Conservation (phyloP, 768 basidiomycete genomes). For the Tricholoma bakamatsutake region DNA sequence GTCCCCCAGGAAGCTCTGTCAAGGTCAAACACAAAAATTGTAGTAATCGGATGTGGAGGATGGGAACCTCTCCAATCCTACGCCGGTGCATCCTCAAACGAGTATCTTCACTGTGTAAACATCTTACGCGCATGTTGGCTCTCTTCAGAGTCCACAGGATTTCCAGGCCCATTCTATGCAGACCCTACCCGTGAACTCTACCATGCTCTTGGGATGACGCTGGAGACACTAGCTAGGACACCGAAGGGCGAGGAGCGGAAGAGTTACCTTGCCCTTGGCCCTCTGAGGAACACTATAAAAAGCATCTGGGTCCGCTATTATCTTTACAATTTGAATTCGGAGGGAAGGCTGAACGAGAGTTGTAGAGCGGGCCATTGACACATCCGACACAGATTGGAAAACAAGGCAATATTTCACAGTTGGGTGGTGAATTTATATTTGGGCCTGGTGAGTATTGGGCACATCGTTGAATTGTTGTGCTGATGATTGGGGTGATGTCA, state of each 20-base stretch:
- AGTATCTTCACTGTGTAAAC: neutral
- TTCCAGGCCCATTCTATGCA: conserved; percentile 49
- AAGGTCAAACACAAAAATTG: conserved; percentile 33
- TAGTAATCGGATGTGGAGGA: conserved; percentile 58
- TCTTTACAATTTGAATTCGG: neutral
- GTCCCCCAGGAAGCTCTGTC: conserved; percentile 36
- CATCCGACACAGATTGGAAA: conserved; percentile 47
- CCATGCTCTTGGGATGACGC: conserved; percentile 53
- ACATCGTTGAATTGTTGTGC: neutral
- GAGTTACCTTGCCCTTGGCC: conserved; percentile 37
- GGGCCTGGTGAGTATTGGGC: conserved; percentile 39
- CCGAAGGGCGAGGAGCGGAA: conserved; percentile 38
- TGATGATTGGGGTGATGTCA: conserved; percentile 10
- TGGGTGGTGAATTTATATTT: conserved; percentile 60
- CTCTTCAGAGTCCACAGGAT: conserved; percentile 37
- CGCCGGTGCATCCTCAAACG: conserved; percentile 28
- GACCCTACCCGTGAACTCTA: conserved; percentile 60
- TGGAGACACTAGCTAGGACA: conserved; percentile 38
- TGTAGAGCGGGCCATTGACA: conserved; percentile 34
- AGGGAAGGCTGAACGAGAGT: neutral
- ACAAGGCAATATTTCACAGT: conserved; percentile 55
- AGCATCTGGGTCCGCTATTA: conserved; percentile 40
- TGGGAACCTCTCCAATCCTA: conserved; percentile 46
- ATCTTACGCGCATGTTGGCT: neutral
- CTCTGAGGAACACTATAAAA: conserved; percentile 23